Base-by-base conservation (phyloP, 371 early-diverging fungal species). In the Fennellomyces sp. region DNA sequence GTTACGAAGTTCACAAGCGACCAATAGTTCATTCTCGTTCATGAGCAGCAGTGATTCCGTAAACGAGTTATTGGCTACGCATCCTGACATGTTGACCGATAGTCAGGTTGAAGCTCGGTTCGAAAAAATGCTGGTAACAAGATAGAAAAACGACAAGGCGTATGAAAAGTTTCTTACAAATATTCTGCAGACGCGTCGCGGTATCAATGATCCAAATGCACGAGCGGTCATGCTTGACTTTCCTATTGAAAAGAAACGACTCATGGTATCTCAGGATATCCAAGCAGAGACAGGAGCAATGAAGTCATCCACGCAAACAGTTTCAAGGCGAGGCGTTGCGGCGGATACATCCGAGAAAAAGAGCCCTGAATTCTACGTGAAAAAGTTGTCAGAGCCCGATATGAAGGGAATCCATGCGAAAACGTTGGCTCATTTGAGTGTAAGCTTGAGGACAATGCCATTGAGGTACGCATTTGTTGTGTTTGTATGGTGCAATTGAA, bases 361-460 rank as follows among this genome's bases (percentile, higher is more conserved):
- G 27, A 73, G 87, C 0, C 84, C 89, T 11, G 89, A 87, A 56
- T 87, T 78, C 58, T 88, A 75, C 70, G 80, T 88, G 23, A 74
- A 70, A 47, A 82, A 83, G 61, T 60, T 82, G 52, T 52, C 75
- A 17, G 88, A 89, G 52, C 64, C 75, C 8, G 81, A 81, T 41
- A 69, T 82, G 58, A 78, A 81, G 60, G 81, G 72, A 30, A 77
- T 84, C 25, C 80, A 83, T 45, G 64, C 73, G 3, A 87, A 87
- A 57, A 55, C 80, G 13, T 65, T 87, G 2, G 78, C 82, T 13
- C 85, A 84, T 38, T 70, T 90, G 10, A 67, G 81, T 29, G 88
- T 90, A 33, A 80, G 87, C 17, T 68, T 90, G 26, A 79, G 86
- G 33, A 91, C 94, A 13, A 88, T 88, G 78, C 91, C 91, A 17